Base-by-base conservation (phyloP, 305 asterid species). In the Fraxinus paxiana region DNA sequence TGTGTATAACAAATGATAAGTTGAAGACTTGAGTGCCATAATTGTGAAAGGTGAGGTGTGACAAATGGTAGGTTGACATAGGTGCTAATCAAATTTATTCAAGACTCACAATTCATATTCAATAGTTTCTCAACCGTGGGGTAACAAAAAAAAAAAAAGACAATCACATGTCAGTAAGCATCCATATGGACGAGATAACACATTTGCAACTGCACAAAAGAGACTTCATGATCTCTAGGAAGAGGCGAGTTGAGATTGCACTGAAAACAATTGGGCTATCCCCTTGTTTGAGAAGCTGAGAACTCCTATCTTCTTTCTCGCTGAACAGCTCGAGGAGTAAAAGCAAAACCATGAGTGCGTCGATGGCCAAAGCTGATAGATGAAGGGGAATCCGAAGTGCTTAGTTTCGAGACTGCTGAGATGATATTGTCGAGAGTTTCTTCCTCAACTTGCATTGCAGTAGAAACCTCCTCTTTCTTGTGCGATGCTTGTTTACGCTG, bases 301-400 rank as follows among this genome's bases (percentile, higher is more conserved):
- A 69, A 83, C 46, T 79, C 86, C 22, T 84, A 83, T 83, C 83
- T 87, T 79, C 75, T 90, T 79, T 86, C 91, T 80, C 85, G 90
- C 78, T 85, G 92, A 85, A 88, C 54, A 22, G 95, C 85, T n/a
- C 97, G 86, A 79, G 98, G 97, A 79, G 90, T 89, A 31, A 94
- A 93, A 37, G 94, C 67, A 71, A 92, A 75, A 37, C 96, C 97
- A 15, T 92, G 95, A 76, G 87, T 70, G 67, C 87, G 91, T 79
- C 91, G 93, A 41, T 88, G 96, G 69, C 98, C 99, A 79, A 96
- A 96, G 86, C 97, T 96, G 80, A 94, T 82, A 0, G 95, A 82
- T 26, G 97, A 89, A 63, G 97, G 97, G 84, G 97, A 85, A 80
- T 92, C 96, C 0, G 93, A 86, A 81, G 99, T 92, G 92, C 89